phyloP scores from a whole-genome alignment of 2,329 filamentous ascomycete species.

The Geoglossum cookeanum region DNA sequence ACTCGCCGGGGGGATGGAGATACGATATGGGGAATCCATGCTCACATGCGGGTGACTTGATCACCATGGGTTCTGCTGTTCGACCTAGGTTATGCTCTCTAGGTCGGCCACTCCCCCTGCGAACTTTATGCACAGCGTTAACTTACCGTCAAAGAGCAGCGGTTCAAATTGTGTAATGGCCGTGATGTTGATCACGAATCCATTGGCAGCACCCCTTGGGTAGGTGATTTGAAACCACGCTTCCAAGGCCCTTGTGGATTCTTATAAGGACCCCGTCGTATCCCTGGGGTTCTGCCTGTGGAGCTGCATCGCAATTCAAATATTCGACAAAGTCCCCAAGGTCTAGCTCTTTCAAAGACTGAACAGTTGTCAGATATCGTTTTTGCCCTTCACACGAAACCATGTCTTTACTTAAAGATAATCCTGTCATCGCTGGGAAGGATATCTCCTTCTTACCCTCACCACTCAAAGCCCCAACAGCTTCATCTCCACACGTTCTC shows the following conservation, averaged over 20 bases:
- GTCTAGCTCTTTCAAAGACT: not conserved
- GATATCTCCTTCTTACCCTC: not conserved
- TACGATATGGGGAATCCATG: not conserved
- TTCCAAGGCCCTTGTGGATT: not conserved
- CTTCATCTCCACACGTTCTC: conserved; percentile 12
- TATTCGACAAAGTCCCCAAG: not conserved
- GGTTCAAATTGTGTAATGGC: not conserved
- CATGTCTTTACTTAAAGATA: not conserved
- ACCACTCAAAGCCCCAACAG: not conserved
- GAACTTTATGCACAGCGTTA: not conserved
- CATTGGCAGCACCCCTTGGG: not conserved
- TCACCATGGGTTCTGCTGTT: not conserved
- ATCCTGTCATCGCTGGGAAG: not conserved
- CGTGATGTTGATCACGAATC: not conserved
- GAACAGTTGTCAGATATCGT: not conserved
- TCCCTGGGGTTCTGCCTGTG: not conserved
- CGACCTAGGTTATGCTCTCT: too few relatives aligned
- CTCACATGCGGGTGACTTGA: not conserved
- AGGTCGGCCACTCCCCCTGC: not conserved
- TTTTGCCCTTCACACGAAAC: not conserved
- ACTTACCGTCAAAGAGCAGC: not conserved
- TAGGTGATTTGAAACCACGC: not conserved
- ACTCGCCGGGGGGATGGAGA: not conserved
- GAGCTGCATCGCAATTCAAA: not conserved
- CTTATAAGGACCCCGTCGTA: not conserved